Base-by-base conservation (phyloP, 2,329 filamentous ascomycete species). In the Pseudocercospora musae region DNA sequence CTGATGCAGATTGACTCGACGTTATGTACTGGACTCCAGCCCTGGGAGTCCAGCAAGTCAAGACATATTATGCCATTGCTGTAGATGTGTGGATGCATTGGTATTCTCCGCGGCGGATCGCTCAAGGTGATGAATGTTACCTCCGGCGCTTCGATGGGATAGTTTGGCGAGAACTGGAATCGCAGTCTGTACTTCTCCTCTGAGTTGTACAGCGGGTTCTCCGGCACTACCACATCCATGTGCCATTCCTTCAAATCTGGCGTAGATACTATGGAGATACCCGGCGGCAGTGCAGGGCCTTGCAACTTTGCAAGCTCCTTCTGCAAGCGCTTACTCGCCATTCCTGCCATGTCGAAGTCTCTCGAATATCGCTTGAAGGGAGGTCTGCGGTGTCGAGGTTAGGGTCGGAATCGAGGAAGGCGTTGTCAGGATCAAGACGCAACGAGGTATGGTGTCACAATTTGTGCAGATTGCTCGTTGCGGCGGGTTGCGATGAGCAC, bases 21-120 rank as follows among this genome's bases (percentile, higher is more conserved):
- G 62, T 94, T 97, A 75, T 99, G 95, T 0, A 99, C 94, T 0
- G 95, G 95, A 53, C 90, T 95, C 95, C 95, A 99, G 60, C 95
- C 95, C 66, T 92, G 88, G 9, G 85, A 82, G 57, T 92, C 92
- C 8, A 99, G 87, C 1, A 99, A 85, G 71, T 99, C 95, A 54
- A 99, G 89, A 73, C 95, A 99, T 74, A 99, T 99, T 76, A 98
- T 96, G 70, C 95, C 95, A 77, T 99, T 99, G 70, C 90, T 95
- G 81, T 99, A 99, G 77, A 99, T 91, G 79, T 99, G 95, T 2
- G 95, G 95, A 73, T 99, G 95, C 76, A 96, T 93, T 0, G 95
- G 95, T 71, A 99, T 93, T 2, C 82, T 79, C 46, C 84, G 83
- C 44, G 77, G 76, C 0, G 78, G 75, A 42, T 72, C 71, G 33